Conservation (phyloP, 1,284 basidiomycete species). For the Albatrellus sp. region DNA sequence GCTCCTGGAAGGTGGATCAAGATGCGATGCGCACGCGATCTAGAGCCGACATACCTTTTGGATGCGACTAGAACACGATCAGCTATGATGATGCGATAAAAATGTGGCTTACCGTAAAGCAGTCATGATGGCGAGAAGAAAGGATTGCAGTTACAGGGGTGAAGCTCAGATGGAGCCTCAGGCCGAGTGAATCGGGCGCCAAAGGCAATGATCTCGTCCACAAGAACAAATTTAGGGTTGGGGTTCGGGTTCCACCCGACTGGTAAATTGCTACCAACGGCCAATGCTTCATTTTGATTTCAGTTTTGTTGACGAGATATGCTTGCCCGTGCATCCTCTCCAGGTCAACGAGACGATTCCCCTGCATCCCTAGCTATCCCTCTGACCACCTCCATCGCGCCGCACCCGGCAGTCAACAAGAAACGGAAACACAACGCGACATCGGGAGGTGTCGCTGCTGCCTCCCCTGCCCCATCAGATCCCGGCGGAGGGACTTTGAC, state of each 20-base stretch:
- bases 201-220: background rate
- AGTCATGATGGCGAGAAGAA: constrained; percentile 29
- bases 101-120: constrained; percentile 35
- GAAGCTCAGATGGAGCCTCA: too few relatives aligned
- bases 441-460: constrained; percentile 20
- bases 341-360: constrained; percentile 24
- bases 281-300: too few relatives aligned
- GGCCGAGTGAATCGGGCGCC: too few relatives aligned
- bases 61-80: constrained; percentile 37
- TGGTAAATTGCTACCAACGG: too few relatives aligned
- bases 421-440: constrained; percentile 29
- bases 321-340: constrained; percentile 12
- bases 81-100: constrained; percentile 5
- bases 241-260: too few relatives aligned
- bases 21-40: constrained; percentile 7
- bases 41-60: constrained; percentile 37
- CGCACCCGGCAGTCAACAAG: constrained; percentile 12
- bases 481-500: constrained; percentile 17
- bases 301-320: constrained; percentile 4
- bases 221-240: constrained; percentile 2
- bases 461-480: constrained; percentile 36
- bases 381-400: constrained; percentile 5
- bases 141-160: background rate
- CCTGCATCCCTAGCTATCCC: constrained; percentile 19
- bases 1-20: constrained; percentile 33